These are phyloP conservation scores for Penicillium griseofulvum DNA, from an alignment of 2,329 filamentous ascomycete species.

Conservation along the genomic window DNA sequence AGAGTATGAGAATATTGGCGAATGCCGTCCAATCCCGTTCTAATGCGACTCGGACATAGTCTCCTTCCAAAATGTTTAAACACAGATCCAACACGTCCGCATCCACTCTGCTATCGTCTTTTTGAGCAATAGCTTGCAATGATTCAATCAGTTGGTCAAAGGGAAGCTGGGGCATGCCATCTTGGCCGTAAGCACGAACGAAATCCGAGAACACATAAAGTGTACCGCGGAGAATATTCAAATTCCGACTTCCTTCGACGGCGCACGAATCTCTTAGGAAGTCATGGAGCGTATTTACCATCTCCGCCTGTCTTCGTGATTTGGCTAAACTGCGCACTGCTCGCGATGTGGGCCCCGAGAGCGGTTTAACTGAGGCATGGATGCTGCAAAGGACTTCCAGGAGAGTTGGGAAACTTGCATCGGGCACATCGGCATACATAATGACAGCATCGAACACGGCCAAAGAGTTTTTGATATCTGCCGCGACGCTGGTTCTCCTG, in stretches of 20 bases:
- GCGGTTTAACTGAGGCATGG: slow-evolving; percentile 43
- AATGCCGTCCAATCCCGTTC: slow-evolving; percentile 35
- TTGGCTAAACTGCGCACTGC: slow-evolving; percentile 44
- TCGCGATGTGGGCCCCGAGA: slow-evolving; percentile 44
- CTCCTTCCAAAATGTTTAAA: slow-evolving; percentile 40
- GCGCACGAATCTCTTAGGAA: slow-evolving; percentile 36
- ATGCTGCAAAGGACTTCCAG: slow-evolving; percentile 46
- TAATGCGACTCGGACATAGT: slow-evolving; percentile 33
- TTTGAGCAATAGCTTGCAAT: slow-evolving; percentile 33
- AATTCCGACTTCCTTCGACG: slow-evolving; percentile 35
- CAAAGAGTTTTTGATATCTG: slow-evolving; percentile 44
- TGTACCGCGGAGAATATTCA: slow-evolving; percentile 42
- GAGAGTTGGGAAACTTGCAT: slow-evolving; percentile 37
- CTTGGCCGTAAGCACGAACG: slow-evolving; percentile 39
- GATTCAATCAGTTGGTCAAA: slow-evolving; percentile 40
- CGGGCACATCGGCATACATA: slow-evolving; percentile 40
- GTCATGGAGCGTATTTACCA: slow-evolving; percentile 38
- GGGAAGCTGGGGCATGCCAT: slow-evolving; percentile 37
- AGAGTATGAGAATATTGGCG: slow-evolving; percentile 34
- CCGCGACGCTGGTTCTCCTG: slow-evolving; percentile 41
- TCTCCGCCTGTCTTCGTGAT: slow-evolving; percentile 38
- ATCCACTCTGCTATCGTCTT: slow-evolving; percentile 40
- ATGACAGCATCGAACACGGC: slow-evolving; percentile 45
- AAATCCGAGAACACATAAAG: slow-evolving; percentile 44
- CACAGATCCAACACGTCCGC: slow-evolving; percentile 43